Conservation (phyloP, 345 rosid genomes). For the Reutealis trisperma region DNA sequence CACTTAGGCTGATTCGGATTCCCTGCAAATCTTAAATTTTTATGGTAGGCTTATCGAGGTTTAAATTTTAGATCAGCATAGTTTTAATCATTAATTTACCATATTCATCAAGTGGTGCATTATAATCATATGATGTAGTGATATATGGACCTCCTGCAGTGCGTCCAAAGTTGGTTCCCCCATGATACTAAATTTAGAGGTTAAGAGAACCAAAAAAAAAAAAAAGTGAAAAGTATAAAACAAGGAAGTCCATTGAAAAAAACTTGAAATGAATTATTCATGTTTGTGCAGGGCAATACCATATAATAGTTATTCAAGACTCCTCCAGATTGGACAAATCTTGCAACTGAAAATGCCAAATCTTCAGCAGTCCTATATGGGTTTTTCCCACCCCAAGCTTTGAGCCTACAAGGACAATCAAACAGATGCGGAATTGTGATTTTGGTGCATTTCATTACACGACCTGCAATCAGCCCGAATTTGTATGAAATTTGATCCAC, state of each 20-base stretch:
- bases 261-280: neutral
- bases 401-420: slow-evolving; percentile 8
- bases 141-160: slow-evolving; percentile 26
- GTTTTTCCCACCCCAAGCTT: slow-evolving; percentile 13
- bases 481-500: too few species aligned
- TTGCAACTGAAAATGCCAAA: slow-evolving; percentile 21
- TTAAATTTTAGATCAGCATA: too few species aligned
- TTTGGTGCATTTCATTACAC: too few species aligned
- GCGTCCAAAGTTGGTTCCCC: slow-evolving; percentile 30
- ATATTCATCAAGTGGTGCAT: slow-evolving; percentile 21
- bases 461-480: too few species aligned
- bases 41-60: neutral
- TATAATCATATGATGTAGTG: slow-evolving; percentile 19
- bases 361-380: slow-evolving; percentile 27
- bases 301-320: slow-evolving; percentile 21
- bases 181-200: slow-evolving; percentile 16
- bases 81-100: neutral
- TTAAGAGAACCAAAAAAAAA: neutral
- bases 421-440: too few species aligned
- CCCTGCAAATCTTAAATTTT: neutral
- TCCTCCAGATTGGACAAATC: slow-evolving; percentile 22
- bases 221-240: neutral
- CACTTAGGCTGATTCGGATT: slow-evolving; percentile 20
- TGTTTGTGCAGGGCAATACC: slow-evolving; percentile 23
- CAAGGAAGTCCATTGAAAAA: slow-evolving; percentile 6